These are phyloP conservation scores for Tetrahymena thermophila DNA, from an alignment of 73 alveolate genomes.

Conservation along the genomic window DNA sequence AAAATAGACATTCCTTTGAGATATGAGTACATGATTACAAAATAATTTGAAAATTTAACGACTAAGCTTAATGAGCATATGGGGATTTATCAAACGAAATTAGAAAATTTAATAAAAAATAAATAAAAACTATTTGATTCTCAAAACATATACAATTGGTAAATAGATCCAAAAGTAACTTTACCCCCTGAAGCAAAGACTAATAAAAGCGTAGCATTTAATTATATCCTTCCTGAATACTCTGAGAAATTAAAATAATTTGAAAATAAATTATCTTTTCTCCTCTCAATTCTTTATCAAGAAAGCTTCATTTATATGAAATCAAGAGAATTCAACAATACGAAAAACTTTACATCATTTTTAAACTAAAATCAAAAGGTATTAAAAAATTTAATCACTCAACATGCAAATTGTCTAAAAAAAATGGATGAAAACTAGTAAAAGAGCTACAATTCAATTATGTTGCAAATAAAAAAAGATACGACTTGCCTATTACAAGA, in stretches of 20 bases:
- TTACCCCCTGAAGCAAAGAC: neutral
- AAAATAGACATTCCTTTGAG: neutral
- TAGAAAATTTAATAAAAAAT: neutral
- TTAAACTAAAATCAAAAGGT: neutral
- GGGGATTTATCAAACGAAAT: neutral
- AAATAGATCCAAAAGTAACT: neutral
- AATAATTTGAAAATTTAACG: neutral
- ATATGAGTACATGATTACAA: neutral
- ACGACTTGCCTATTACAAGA: neutral
- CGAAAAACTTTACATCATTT: neutral
- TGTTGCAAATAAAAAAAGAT: neutral
- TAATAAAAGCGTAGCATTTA: neutral
- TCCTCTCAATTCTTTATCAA: neutral
- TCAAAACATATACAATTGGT: neutral
- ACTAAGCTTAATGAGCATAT: neutral
- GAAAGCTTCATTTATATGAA: neutral
- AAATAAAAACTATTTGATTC: neutral
- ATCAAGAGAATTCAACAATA: neutral
- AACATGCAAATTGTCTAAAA: neutral
- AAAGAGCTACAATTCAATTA: neutral
- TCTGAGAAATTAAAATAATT: neutral
- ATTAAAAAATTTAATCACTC: neutral
- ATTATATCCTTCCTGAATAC: neutral
- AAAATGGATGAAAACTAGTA: neutral
- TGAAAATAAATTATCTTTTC: neutral